These are phyloP conservation scores for Quercus berberidifolia DNA, from an alignment of 306 rosid species.

Conservation along the genomic window DNA sequence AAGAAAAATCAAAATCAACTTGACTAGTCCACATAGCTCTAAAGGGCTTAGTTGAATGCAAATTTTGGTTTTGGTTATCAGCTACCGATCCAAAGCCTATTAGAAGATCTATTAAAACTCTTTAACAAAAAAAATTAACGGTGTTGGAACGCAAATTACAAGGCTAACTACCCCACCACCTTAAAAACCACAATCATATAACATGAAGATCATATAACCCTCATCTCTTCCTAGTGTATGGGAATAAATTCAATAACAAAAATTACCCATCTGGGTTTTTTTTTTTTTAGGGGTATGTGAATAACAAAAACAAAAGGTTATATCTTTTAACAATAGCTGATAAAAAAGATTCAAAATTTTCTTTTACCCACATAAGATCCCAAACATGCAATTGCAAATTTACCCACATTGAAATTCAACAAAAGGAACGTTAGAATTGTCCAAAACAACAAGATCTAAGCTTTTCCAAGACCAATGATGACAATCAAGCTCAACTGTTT, in stretches of 20 bases:
- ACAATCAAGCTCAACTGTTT: constrained; percentile 25
- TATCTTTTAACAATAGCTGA: not conserved
- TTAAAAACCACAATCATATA: not conserved
- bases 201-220: not conserved
- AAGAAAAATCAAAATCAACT: not conserved
- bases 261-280: not conserved
- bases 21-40: not conserved
- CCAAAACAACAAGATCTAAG: constrained; percentile 46
- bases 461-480: not conserved
- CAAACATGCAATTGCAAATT: constrained; percentile 12
- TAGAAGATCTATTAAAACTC: not conserved
- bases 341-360: constrained; percentile 6
- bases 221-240: not conserved
- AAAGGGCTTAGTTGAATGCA: not conserved
- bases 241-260: not conserved
- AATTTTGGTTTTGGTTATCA: not conserved
- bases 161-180: not conserved
- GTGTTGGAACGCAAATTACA: not conserved
- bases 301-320: not conserved
- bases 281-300: not conserved
- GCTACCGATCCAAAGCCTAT: not conserved
- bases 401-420: constrained; percentile 13
- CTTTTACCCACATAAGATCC: not conserved
- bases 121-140: not conserved
- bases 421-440: constrained; percentile 7